Evolutionary conservation across 2,329 filamentous ascomycete species (phyloP).

Genomic region (Apiospora pterosperma): DNA sequence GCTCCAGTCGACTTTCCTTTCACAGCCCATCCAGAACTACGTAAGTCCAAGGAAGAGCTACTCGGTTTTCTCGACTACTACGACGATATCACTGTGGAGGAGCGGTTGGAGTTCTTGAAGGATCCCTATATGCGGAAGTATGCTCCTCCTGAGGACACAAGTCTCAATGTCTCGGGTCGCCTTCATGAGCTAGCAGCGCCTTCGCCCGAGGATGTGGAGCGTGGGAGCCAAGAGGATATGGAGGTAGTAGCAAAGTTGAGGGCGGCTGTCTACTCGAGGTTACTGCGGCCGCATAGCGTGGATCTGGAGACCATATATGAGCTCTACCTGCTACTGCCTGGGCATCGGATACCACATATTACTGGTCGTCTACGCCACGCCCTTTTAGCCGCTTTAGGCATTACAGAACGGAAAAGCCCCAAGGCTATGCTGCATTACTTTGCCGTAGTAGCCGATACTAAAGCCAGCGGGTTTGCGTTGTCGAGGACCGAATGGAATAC

Average conservation of each 20-base stretch:
- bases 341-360: constrained; percentile 50
- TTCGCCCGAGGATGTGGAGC: constrained; percentile 35
- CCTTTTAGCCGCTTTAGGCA: constrained; percentile 67
- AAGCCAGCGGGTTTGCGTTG: constrained; percentile 67
- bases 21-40: neutral
- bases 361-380: constrained; percentile 52
- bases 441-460: constrained; percentile 78
- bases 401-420: constrained; percentile 52
- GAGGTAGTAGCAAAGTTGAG: constrained; percentile 36
- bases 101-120: constrained; percentile 48
- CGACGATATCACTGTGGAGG: constrained; percentile 44
- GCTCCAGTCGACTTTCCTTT: neutral
- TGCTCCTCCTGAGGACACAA: constrained; percentile 46
- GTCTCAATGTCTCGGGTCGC: constrained; percentile 47
- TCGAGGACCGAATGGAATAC: constrained; percentile 74
- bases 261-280: constrained; percentile 35
- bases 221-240: constrained; percentile 31
- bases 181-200: constrained; percentile 47
- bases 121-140: constrained; percentile 55
- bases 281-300: constrained; percentile 37
- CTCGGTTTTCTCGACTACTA: constrained; percentile 51
- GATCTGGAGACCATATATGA: constrained; percentile 44
- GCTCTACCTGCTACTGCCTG: constrained; percentile 46
- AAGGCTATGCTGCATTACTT: constrained; percentile 78
- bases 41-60: constrained; percentile 38